phyloP scores from a whole-genome alignment of 345 rosid genomes.

The Boechera stricta region DNA sequence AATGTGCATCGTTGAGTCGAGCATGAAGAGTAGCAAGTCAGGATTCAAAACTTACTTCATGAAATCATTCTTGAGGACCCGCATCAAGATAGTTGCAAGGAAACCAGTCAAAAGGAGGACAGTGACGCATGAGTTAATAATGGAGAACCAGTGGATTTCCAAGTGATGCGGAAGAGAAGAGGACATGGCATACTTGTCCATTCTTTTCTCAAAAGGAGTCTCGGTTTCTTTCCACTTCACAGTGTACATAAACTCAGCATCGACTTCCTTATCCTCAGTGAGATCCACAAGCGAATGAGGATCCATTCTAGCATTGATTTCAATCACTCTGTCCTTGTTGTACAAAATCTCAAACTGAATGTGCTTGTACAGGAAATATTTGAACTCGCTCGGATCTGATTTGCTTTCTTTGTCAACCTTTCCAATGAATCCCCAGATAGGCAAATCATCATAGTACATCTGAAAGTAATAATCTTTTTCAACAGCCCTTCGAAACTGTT shows the following conservation, averaged over 20 bases:
- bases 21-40: neutral
- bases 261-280: conserved; percentile 80
- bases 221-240: conserved; percentile 94
- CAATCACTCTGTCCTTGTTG: conserved; percentile 79
- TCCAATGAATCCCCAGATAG: conserved; percentile 91
- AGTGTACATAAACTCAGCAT: conserved; percentile 79
- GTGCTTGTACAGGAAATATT: conserved; percentile 75
- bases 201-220: conserved; percentile 81
- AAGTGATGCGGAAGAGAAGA: conserved; percentile 91
- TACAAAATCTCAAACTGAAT: conserved; percentile 74
- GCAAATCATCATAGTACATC: conserved; percentile 90
- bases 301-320: conserved; percentile 73
- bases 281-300: conserved; percentile 72
- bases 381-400: conserved; percentile 62
- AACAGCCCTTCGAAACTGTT: conserved; percentile 60
- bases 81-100: conserved; percentile 91
- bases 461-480: conserved; percentile 80
- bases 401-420: conserved; percentile 82
- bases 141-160: conserved; percentile 95
- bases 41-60: conserved; percentile 63
- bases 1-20: neutral
- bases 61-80: conserved; percentile 89
- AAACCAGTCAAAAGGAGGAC: conserved; percentile 91
- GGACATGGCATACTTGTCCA: conserved; percentile 84
- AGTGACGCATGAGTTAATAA: conserved; percentile 87